Evolutionary conservation across 2,329 filamentous ascomycete genomes (phyloP).

Genomic region (Atkinsonella texensis): DNA sequence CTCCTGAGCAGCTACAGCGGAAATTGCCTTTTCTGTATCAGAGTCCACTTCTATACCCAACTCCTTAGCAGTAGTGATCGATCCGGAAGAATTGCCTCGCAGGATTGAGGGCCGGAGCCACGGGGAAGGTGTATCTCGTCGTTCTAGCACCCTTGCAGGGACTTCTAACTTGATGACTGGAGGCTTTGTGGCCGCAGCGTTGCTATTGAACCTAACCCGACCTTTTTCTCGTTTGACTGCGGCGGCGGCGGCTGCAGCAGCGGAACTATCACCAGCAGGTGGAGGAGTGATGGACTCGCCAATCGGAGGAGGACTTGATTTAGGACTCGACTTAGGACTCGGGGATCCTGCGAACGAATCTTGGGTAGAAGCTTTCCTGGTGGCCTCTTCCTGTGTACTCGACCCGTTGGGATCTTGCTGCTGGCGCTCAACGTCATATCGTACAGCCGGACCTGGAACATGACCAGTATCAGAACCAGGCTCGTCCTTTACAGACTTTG

Average conservation of each 20-base stretch:
- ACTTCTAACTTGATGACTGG: slow-evolving; percentile 9
- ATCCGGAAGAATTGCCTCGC: slow-evolving; percentile 29
- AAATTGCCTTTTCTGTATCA: slow-evolving; percentile 15
- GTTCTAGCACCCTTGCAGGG: neutral
- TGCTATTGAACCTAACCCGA: slow-evolving; percentile 37
- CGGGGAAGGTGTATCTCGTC: slow-evolving; percentile 8
- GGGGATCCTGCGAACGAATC: neutral
- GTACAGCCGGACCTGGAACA: neutral
- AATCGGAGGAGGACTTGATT: neutral
- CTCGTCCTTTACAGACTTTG: slow-evolving; percentile 3
- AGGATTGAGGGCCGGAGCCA: slow-evolving; percentile 30
- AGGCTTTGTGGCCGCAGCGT: slow-evolving; percentile 22
- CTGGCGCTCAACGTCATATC: neutral
- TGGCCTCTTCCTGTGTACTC: too few species aligned
- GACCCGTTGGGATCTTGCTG: neutral
- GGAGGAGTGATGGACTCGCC: neutral
- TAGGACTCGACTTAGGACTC: neutral
- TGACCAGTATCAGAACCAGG: neutral
- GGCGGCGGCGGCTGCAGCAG: slow-evolving; percentile 1
- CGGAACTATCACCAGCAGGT: neutral
- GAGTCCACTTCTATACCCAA: slow-evolving; percentile 15
- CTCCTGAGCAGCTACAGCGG: slow-evolving; percentile 31
- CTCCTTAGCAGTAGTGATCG: slow-evolving; percentile 18
- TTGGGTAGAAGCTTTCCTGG: neutral
- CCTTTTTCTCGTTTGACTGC: slow-evolving; percentile 30